Evolutionary conservation across 306 rosid genomes (phyloP).

Genomic region (Sindora glabra): DNA sequence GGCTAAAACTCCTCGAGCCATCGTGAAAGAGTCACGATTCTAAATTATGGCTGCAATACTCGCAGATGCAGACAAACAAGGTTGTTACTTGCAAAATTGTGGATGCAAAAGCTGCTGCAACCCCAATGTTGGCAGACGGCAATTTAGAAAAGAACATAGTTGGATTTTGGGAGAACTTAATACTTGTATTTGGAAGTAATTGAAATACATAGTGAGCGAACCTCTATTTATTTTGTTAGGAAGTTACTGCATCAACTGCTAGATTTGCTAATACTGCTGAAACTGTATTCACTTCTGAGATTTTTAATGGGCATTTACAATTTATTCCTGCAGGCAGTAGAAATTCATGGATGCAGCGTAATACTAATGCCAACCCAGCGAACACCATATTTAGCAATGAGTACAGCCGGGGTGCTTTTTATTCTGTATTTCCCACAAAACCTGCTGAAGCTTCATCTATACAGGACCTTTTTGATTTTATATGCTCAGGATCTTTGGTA

Average conservation of each 20-base stretch:
- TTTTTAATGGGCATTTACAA: neutral
- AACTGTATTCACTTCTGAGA: too few relatives aligned
- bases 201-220: neutral
- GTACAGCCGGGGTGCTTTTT: conserved; percentile 23
- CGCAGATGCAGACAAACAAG: too few relatives aligned
- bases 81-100: too few relatives aligned
- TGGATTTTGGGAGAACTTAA: neutral
- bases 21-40: too few relatives aligned
- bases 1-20: too few relatives aligned
- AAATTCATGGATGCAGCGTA: conserved; percentile 58
- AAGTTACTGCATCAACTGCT: neutral
- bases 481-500: conserved; percentile 77
- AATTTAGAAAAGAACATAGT: neutral
- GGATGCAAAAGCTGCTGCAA: neutral
- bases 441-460: conserved; percentile 68
- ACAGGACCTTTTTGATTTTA: conserved; percentile 65
- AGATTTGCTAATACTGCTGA: neutral
- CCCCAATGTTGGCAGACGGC: neutral
- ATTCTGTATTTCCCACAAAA: conserved; percentile 46
- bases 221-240: neutral
- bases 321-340: conserved; percentile 50
- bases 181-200: neutral
- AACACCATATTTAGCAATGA: conserved; percentile 16
- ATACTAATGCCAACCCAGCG: conserved; percentile 15
- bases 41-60: too few relatives aligned